Base-by-base conservation (phyloP, 768 basidiomycete species). In the Amylocystis lapponica region DNA sequence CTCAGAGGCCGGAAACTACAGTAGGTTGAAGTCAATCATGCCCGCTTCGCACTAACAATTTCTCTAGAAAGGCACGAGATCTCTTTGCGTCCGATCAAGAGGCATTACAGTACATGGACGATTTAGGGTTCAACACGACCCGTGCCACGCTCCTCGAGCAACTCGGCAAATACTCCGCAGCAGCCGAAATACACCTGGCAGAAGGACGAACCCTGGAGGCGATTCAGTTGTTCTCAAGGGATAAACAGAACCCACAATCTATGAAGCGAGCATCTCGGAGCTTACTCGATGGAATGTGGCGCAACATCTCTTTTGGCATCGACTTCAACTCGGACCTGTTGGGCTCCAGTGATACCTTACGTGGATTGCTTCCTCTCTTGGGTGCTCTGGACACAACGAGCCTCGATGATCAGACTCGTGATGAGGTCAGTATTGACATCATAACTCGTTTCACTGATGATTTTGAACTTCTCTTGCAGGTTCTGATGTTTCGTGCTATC, bases 31-130 rank as follows among this genome's bases (percentile, higher is more conserved):
- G 36, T n/a, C n/a, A n/a, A n/a, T n/a, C n/a, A 30, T n/a, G n/a
- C 29, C 29, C 13, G 34, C 5, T 23, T 9, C 36, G 32, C 19
- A 1, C 5, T 36, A 32, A 44, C 20, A 30, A 13, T n/a, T 5
- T 27, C 27, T 33, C 35, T 50, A 83, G 83, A 16, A 62, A 72
- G 55, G 70, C 69, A 19, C 39, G 61, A 41, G 46, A 57, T 5
- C 55, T 85, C 3, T 86, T 86, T 45, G 45, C 61, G 0, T 63
- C 68, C 1, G 59, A 67, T 0, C 74, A 83, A 19, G 75, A 80
- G 17, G 66, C 67, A 16, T 48, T 81, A 14, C 69, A 72, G 29
- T 85, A 76, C 47, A 64, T 79, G 14, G 72, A 79, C 39, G 69
- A 76, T 3, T 68, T 69, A 31, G 72, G 72, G 27, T 59, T 84